phyloP scores from a whole-genome alignment of 805 yeast genomes.

The Pichia manshurica region DNA sequence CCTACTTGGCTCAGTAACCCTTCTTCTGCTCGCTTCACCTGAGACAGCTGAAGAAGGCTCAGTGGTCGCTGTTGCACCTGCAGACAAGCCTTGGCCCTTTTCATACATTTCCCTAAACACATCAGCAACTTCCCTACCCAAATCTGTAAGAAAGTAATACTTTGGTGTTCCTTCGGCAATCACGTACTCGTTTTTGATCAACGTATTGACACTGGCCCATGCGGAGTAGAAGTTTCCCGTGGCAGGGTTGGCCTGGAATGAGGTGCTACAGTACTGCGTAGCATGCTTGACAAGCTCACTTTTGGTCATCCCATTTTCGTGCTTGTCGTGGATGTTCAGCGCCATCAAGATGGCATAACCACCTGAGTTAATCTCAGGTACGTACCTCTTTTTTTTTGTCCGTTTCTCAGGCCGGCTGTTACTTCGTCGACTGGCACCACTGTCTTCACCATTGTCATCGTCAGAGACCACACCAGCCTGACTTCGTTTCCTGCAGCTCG shows the following conservation, averaged over 20 bases:
- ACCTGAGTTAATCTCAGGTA: slow-evolving; percentile 75
- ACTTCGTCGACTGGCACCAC: no score
- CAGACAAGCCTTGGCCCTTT: background rate
- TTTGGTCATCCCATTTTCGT: slow-evolving; percentile 54
- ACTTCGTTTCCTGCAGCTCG: slow-evolving; percentile 4
- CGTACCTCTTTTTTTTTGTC: slow-evolving; percentile 36
- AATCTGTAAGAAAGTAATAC: slow-evolving; percentile 59
- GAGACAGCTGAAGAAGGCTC: background rate
- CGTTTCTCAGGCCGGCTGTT: background rate
- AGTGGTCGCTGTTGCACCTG: background rate
- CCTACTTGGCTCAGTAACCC: background rate
- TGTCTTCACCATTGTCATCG: background rate
- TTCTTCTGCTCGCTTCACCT: background rate
- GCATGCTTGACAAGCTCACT: slow-evolving; percentile 53
- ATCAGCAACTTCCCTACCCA: slow-evolving; percentile 60
- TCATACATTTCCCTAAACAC: slow-evolving; percentile 38
- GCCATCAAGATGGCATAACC: slow-evolving; percentile 76
- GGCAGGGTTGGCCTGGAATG: slow-evolving; percentile 54
- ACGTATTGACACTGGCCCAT: slow-evolving; percentile 64
- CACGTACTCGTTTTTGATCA: slow-evolving; percentile 57
- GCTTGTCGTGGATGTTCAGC: slow-evolving; percentile 43
- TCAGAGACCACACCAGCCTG: background rate
- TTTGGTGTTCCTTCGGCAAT: slow-evolving; percentile 51
- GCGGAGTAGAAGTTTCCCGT: slow-evolving; percentile 65
- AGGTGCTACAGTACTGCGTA: slow-evolving; percentile 46